These are phyloP conservation scores for Puccinia polysora DNA, from an alignment of 1,284 basidiomycete genomes.

Conservation along the genomic window DNA sequence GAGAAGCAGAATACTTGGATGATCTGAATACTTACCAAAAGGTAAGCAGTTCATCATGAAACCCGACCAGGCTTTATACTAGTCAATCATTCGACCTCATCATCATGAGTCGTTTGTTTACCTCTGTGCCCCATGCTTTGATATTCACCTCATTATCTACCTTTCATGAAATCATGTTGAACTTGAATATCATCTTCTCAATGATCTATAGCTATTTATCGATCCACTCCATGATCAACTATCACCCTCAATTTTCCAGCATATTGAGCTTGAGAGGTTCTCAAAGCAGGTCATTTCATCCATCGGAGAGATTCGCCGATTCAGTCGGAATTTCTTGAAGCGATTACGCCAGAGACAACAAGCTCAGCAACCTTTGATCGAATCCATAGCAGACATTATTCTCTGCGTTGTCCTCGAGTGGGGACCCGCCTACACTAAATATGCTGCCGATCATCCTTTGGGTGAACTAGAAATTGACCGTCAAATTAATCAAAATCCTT, in stretches of 20 bases:
- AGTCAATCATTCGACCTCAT: neutral
- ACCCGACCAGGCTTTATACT: too few species aligned
- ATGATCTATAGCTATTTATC: constrained; percentile 64
- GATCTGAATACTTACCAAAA: constrained; percentile 77
- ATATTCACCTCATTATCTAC: neutral
- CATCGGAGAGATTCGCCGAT: constrained; percentile 72
- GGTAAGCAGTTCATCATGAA: too few species aligned
- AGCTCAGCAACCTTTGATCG: constrained; percentile 77
- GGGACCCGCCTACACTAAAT: constrained; percentile 74
- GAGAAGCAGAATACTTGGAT: constrained; percentile 82
- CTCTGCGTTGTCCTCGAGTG: constrained; percentile 83
- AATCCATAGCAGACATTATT: constrained; percentile 83
- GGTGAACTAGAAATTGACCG: constrained; percentile 81
- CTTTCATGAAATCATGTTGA: neutral
- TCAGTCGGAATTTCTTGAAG: constrained; percentile 75
- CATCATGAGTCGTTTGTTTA: neutral
- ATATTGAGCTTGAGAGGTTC: constrained; percentile 67
- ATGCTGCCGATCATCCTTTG: constrained; percentile 75
- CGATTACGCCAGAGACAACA: constrained; percentile 79
- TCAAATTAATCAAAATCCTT: constrained; percentile 72
- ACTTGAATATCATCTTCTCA: neutral
- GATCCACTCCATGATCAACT: constrained; percentile 66
- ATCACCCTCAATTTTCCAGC: constrained; percentile 71
- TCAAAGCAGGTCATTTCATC: constrained; percentile 83
- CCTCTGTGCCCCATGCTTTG: too few species aligned